These are phyloP conservation scores for Berkeleyomyces basicola DNA, from an alignment of 2,329 filamentous ascomycete species.

Conservation along the genomic window DNA sequence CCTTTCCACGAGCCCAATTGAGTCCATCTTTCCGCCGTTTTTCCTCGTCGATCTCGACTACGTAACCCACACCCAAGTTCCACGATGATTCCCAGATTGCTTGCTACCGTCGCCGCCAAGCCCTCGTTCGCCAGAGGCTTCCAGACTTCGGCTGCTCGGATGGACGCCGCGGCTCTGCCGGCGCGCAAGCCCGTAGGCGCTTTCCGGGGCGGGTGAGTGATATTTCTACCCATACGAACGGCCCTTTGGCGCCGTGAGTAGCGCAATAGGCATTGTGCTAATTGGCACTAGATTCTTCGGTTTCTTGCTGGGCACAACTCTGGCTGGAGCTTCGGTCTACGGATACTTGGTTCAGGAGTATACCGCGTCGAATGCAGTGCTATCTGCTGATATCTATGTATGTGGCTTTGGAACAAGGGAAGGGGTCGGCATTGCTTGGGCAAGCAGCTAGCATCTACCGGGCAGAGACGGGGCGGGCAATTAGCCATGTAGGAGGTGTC, in stretches of 20 bases:
- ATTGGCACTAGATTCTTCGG: conserved; percentile 54
- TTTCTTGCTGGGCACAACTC: conserved; percentile 70
- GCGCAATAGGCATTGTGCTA: background rate
- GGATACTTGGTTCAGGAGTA: conserved; percentile 90
- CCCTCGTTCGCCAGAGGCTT: conserved; percentile 25
- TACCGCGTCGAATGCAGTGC: conserved; percentile 77
- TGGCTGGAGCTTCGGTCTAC: conserved; percentile 69
- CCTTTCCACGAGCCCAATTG: background rate
- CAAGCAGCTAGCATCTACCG: background rate
- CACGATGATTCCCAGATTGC: conserved; percentile 13
- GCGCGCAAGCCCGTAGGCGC: conserved; percentile 42
- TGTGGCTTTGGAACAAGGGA: background rate
- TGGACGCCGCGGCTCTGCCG: conserved; percentile 32
- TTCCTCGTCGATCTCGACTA: background rate
- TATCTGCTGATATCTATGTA: conserved; percentile 24
- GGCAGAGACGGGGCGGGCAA: background rate
- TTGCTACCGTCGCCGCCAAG: conserved; percentile 18
- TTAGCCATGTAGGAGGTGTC: background rate
- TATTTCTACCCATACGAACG: background rate
- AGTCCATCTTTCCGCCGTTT: background rate
- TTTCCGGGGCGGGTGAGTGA: conserved; percentile 42
- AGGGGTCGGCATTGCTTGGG: background rate
- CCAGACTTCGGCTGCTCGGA: conserved; percentile 33
- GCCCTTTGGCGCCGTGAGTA: background rate
- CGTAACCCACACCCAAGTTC: background rate